Conservation (phyloP, 257 asterid genomes). For the Catharanthus roseus region DNA sequence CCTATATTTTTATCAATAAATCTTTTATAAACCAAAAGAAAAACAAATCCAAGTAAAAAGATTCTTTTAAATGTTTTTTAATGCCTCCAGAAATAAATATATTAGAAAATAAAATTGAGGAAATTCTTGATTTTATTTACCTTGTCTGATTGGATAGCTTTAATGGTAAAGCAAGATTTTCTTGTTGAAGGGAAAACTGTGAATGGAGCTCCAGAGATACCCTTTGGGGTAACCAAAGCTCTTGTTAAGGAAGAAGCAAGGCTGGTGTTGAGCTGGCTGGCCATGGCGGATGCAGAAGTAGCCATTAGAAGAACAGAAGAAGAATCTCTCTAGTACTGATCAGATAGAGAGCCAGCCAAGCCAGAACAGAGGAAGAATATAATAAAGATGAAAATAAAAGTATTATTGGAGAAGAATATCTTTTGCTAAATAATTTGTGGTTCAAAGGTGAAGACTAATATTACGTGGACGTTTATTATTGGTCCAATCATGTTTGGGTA, state of each 20-base stretch:
- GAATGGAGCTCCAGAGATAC: constrained; percentile 74
- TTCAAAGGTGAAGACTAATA: constrained; percentile 19
- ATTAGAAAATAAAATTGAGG: not conserved
- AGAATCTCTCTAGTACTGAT: not conserved
- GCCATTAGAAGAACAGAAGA: constrained; percentile 59
- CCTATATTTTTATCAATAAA: too few species aligned
- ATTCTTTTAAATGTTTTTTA: too few species aligned
- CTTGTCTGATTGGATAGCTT: constrained; percentile 78
- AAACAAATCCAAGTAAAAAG: not conserved
- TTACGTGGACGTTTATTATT: constrained; percentile 32
- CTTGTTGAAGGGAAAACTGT: constrained; percentile 53
- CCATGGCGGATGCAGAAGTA: constrained; percentile 70
- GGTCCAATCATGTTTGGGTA: constrained; percentile 22
- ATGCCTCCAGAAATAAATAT: too few species aligned
- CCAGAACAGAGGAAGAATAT: constrained; percentile 12
- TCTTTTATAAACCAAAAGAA: not conserved
- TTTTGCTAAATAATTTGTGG: constrained; percentile 52
- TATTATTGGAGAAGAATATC: constrained; percentile 28
- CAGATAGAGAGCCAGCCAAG: constrained; percentile 7
- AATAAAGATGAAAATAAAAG: constrained; percentile 19
- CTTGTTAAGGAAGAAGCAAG: constrained; percentile 52
- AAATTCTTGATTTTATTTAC: constrained; percentile 24
- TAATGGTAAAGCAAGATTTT: constrained; percentile 56
- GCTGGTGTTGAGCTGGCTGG: constrained; percentile 69
- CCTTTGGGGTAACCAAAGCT: constrained; percentile 55